phyloP scores from a whole-genome alignment of 192 early-diverging fungal genomes.

The Cetraspora pellucida region DNA sequence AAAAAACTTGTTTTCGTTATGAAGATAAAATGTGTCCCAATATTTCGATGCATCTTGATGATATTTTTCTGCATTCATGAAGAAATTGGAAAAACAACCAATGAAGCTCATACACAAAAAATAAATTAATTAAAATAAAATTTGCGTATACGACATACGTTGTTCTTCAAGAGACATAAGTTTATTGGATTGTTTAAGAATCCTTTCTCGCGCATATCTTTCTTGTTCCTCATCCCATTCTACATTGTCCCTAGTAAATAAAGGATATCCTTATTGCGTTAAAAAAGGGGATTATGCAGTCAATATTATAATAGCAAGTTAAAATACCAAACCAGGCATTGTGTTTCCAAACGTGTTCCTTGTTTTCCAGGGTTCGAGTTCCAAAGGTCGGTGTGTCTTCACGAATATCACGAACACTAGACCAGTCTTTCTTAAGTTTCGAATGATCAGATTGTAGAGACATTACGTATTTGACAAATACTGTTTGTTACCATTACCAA shows the following conservation, averaged over 20 bases:
- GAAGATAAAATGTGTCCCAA: constrained; percentile 83
- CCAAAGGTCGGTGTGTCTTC: constrained; percentile 59
- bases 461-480: not conserved
- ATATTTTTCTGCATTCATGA: constrained; percentile 43
- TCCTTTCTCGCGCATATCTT: constrained; percentile 70
- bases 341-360: constrained; percentile 79
- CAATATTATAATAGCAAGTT: too few species aligned
- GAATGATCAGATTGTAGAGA: not conserved
- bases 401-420: constrained; percentile 5
- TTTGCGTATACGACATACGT: constrained; percentile 38
- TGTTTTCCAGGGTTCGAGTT: constrained; percentile 70
- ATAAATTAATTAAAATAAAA: too few species aligned
- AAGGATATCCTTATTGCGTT: not conserved
- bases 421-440: constrained; percentile 23
- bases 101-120: too few species aligned
- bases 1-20: constrained; percentile 90
- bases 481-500: too few species aligned
- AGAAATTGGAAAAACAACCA: too few species aligned
- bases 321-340: constrained; percentile 85
- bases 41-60: constrained; percentile 55
- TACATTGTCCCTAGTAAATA: constrained; percentile 81
- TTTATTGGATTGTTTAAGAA: constrained; percentile 70
- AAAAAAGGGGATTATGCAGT: not conserved
- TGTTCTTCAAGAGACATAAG: constrained; percentile 67
- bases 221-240: constrained; percentile 87